Base-by-base conservation (phyloP, 352 stramenopile species). In the Aphanomyces euteiches region DNA sequence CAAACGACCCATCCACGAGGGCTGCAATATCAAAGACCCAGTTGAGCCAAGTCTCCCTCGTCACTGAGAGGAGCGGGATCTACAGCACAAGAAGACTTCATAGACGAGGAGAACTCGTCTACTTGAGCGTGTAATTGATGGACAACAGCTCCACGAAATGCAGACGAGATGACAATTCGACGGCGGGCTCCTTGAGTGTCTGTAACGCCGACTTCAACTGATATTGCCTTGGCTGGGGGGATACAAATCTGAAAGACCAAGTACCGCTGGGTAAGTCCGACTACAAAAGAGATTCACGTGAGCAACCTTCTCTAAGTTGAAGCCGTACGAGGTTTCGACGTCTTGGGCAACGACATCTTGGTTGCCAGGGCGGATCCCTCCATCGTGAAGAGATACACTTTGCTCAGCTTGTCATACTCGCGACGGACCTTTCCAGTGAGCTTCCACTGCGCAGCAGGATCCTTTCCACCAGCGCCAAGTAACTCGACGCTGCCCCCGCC, bases 301-400 rank as follows among this genome's bases (percentile, higher is more conserved):
- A 57, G 37, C 4, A 10, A 15, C 45, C 54, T 19, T n/a, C n/a
- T 7, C 8, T 19, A 38, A 17, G 72, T 8, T 0, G 59, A 69
- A n/a, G 59, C 34, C 64, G 64, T 41, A 71, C 64, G 15, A 7
- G 50, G 47, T 34, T 61, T 71, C 69, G 69, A n/a, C 1, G 38
- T 67, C 73, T 95, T 93, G 3, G 88, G 88, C 17, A 94, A 69
- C 60, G 93, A 82, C 80, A 96, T 90, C 60, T 88, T 88, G 7
- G 85, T 94, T 64, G 91, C 85, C 1, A 84, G 76, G 68, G 75
- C 79, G 7, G 64, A 50, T 28, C 88, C 87, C 43, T 92, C 84
- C n/a, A 93, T 80, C 19, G 83, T 72, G 69, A 91, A 93, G 3
- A 79, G 77, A 67, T 95, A 93, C 56, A 79, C 82, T 57, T 85